phyloP scores from a whole-genome alignment of 208 protist genomes.

The Leishmania tarentolae region DNA sequence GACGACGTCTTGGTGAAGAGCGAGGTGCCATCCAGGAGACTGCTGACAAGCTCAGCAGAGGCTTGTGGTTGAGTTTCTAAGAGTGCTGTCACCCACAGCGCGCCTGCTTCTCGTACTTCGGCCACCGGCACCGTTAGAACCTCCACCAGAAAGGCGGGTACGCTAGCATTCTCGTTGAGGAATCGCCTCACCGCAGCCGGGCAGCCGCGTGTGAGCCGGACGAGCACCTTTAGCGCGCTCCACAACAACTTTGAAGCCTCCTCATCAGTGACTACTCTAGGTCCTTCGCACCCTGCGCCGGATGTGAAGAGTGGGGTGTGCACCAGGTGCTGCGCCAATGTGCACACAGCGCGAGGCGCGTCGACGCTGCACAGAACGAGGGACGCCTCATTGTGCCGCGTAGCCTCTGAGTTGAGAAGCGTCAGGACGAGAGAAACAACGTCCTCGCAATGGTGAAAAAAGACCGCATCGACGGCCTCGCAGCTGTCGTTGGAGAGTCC shows the following conservation, averaged over 20 bases:
- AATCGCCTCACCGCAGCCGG: slow-evolving; percentile 31
- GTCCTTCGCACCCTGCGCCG: slow-evolving; percentile 9
- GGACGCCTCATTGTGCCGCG: slow-evolving; percentile 25
- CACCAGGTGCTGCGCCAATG: slow-evolving; percentile 28
- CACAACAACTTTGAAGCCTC: slow-evolving; percentile 37
- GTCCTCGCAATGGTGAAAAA: slow-evolving; percentile 4
- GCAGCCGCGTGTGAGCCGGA: slow-evolving; percentile 31
- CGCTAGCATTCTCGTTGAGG: slow-evolving; percentile 14
- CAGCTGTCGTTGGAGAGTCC: slow-evolving; percentile 2
- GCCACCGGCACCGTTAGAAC: slow-evolving; percentile 42
- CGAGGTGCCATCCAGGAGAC: slow-evolving; percentile 5
- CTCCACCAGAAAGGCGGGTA: slow-evolving; percentile 28
- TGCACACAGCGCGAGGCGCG: slow-evolving; percentile 31
- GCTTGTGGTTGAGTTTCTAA: slow-evolving; percentile 33
- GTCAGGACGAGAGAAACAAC: slow-evolving; percentile 18
- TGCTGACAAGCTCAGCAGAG: slow-evolving; percentile 18
- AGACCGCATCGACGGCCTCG: slow-evolving; percentile 3
- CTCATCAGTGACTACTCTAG: slow-evolving; percentile 1
- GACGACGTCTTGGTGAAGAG: background rate
- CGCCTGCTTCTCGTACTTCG: slow-evolving; percentile 40
- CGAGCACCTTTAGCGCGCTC: slow-evolving; percentile 26
- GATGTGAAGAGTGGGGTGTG: slow-evolving; percentile 2
- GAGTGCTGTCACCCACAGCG: slow-evolving; percentile 32
- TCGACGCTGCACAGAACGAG: slow-evolving; percentile 45
- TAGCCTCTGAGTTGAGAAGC: slow-evolving; percentile 11